Conservation (phyloP, 2,329 filamentous ascomycete species). For the Magnaporthiopsis poae region DNA sequence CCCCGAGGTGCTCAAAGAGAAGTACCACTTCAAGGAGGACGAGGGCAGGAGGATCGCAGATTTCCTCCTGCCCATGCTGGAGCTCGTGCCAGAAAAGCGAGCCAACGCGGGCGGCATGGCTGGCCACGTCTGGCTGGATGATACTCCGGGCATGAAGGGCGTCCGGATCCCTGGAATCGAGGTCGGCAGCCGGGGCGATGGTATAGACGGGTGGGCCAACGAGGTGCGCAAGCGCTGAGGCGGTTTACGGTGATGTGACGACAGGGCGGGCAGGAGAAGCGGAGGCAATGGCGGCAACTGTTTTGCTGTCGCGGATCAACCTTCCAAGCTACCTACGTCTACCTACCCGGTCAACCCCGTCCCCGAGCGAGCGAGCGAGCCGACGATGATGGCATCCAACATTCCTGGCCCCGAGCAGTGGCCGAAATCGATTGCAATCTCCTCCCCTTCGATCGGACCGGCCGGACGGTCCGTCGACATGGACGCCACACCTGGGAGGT, state of each 20-base stretch:
- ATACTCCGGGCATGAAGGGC: constrained; percentile 79
- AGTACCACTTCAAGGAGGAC: constrained; percentile 85
- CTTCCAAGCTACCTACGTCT: not conserved
- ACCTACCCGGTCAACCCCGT: not conserved
- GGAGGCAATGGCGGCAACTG: not conserved
- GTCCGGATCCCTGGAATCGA: constrained; percentile 62
- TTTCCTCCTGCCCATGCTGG: constrained; percentile 84
- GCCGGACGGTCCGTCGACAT: no score
- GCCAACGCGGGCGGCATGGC: constrained; percentile 96
- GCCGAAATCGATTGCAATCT: not conserved
- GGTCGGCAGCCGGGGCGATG: constrained; percentile 76
- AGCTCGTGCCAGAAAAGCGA: constrained; percentile 74
- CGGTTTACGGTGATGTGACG: not conserved
- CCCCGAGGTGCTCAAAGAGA: constrained; percentile 84
- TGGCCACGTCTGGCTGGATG: constrained; percentile 69
- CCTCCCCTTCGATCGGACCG: not conserved
- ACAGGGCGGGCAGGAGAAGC: not conserved
- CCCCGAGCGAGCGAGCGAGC: not conserved
- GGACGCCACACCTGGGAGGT: not conserved
- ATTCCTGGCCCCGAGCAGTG: not conserved
- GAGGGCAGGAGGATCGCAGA: constrained; percentile 69
- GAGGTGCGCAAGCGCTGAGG: constrained; percentile 71
- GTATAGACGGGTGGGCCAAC: constrained; percentile 84
- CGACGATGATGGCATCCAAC: not conserved
- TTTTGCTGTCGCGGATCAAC: not conserved